Evolutionary conservation across 139 green algal genomes (phyloP).

Genomic region (Bryopsis sp.): DNA sequence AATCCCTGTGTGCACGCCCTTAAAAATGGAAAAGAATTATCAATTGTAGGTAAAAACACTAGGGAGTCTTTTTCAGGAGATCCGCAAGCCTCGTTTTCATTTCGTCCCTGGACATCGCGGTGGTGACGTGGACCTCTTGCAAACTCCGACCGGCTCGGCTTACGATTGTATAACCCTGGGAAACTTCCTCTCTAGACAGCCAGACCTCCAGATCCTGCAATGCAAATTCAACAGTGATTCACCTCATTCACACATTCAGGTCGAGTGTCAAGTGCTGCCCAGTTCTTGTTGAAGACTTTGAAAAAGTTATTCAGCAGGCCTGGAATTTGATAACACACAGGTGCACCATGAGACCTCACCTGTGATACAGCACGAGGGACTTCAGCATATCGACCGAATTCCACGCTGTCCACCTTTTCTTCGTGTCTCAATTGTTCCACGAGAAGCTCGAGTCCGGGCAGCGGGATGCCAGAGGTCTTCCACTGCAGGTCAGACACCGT

Average conservation of each 20-base stretch:
- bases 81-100: slow-evolving; percentile 15
- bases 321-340: too few relatives aligned
- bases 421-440: neutral
- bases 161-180: slow-evolving; percentile 13
- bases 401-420: neutral
- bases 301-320: too few relatives aligned
- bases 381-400: neutral
- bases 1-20: too few relatives aligned
- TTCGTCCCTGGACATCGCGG: slow-evolving; percentile 6
- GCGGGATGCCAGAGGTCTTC: neutral
- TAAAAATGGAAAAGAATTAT: too few relatives aligned
- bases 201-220: slow-evolving; percentile 20
- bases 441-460: neutral
- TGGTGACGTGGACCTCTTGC: slow-evolving; percentile 16
- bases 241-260: too few relatives aligned
- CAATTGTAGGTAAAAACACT: too few relatives aligned
- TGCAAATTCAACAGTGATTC: neutral
- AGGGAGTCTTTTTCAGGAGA: too few relatives aligned
- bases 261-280: too few relatives aligned
- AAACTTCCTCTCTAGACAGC: slow-evolving; percentile 20
- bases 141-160: neutral
- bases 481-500: neutral
- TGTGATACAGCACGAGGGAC: neutral
- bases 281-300: too few relatives aligned
- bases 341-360: too few relatives aligned